Base-by-base conservation (phyloP, 345 rosid species). In the Camelina sativa region DNA sequence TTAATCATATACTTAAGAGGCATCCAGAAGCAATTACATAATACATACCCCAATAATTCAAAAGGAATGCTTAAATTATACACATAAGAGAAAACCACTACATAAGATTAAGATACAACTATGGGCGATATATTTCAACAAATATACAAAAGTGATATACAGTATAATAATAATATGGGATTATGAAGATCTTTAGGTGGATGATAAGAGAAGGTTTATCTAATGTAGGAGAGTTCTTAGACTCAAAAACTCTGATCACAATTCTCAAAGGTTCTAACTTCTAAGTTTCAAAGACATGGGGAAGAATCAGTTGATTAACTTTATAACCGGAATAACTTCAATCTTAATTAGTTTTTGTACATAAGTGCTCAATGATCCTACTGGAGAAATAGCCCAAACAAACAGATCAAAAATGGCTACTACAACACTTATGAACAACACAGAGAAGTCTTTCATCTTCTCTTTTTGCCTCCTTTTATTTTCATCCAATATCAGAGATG, bases 391-490 rank as follows among this genome's bases (percentile, higher is more conserved):
- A 67, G 62, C 73, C 73, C 73, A 67, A 48, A 59, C 28, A 67
- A 55, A 61, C 53, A 30, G 40, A 60, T 75, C 48, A 75, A 75
- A 60, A 75, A 68, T 32, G 79, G 79, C 69, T 68, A 53, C 69
- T 68, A 53, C 58, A 68, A 67, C 74, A 75, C 69, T 75, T 75
- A 7, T 52, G 69, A 62, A 60, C 62, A 60, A 52, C 37, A 61
- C n/a, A 4, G 9, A 41, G 5, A 53, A 54, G 41, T 76, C 43
- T 34, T 28, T 17, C 54, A 8, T 59, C 65, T 55, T 65, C 65
- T 32, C 71, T 11, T 51, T 37, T 72, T n/a, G 32, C 44, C 7
- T 56, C 28, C 12, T 38, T 60, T 75, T 59, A 68, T 76, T 67
- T 51, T 28, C 55, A 68, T 61, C 74, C 47, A 20, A 34, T 28